These are phyloP conservation scores for Wickerhamiella spandovensis DNA, from an alignment of 805 yeast species.

Conservation along the genomic window DNA sequence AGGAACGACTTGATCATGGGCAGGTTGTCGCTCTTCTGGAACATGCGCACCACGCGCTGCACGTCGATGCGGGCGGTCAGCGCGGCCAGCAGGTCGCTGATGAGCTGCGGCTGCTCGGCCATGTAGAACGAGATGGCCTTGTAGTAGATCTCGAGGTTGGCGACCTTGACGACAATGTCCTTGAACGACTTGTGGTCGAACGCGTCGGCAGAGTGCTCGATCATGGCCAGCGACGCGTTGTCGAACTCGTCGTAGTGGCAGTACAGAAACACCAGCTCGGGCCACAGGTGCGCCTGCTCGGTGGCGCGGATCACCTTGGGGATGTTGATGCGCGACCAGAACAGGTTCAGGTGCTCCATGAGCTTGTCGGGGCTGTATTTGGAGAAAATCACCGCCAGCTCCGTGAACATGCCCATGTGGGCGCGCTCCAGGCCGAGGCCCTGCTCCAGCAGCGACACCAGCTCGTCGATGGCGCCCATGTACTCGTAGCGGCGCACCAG, in stretches of 20 bases:
- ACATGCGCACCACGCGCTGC: constrained; percentile 87
- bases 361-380: constrained; percentile 82
- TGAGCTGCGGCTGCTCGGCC: constrained; percentile 78
- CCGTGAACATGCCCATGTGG: constrained; percentile 99
- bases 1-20: constrained; percentile 94
- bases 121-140: constrained; percentile 93
- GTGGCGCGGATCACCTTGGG: constrained; percentile 93
- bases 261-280: constrained; percentile 87
- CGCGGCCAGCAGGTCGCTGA: constrained; percentile 73
- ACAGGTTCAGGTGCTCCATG: constrained; percentile 90
- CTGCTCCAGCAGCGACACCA: constrained; percentile 84
- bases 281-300: constrained; percentile 90
- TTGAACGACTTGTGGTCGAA: constrained; percentile 91
- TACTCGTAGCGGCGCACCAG: constrained; percentile 76
- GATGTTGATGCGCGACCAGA: constrained; percentile 96
- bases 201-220: constrained; percentile 84
- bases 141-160: constrained; percentile 92
- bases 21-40: constrained; percentile 87
- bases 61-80: constrained; percentile 84
- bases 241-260: constrained; percentile 99
- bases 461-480: constrained; percentile 83
- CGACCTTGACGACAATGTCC: constrained; percentile 86
- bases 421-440: constrained; percentile 96
- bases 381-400: constrained; percentile 78
- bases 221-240: constrained; percentile 92